Conservation (phyloP, 148 eudicot species). For the Silene uniflora region DNA sequence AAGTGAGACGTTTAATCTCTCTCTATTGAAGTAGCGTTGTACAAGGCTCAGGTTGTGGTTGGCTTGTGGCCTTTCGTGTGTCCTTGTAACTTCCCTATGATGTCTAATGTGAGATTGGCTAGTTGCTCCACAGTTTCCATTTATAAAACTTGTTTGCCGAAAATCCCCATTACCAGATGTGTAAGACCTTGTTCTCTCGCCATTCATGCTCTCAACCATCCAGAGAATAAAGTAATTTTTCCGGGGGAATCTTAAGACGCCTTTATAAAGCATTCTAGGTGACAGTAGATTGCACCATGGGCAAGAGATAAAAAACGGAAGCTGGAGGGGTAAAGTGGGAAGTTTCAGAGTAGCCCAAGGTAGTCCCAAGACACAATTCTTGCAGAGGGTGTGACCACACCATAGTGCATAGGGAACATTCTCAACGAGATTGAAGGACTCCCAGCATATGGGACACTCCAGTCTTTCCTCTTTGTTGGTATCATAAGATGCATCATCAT, state of each 20-base stretch:
- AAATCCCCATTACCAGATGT: slow-evolving; percentile 28
- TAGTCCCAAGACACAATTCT: slow-evolving; percentile 50
- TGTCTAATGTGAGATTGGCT: slow-evolving; percentile 21
- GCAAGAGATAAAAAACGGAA: slow-evolving; percentile 57
- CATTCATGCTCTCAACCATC: slow-evolving; percentile 70
- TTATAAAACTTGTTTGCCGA: slow-evolving; percentile 19
- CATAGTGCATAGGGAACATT: slow-evolving; percentile 60
- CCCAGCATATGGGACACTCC: slow-evolving; percentile 66
- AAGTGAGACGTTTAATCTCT: slow-evolving; percentile 40
- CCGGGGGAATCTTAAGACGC: slow-evolving; percentile 44
- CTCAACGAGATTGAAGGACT: slow-evolving; percentile 57
- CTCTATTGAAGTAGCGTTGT: slow-evolving; percentile 22
- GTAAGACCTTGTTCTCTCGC: slow-evolving; percentile 40
- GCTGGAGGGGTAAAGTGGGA: slow-evolving; percentile 53
- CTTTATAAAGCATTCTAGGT: slow-evolving; percentile 42
- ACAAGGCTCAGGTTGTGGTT: slow-evolving; percentile 12
- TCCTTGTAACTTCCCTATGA: slow-evolving; percentile 10
- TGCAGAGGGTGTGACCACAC: slow-evolving; percentile 67
- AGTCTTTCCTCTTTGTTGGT: slow-evolving; percentile 46
- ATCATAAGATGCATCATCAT: slow-evolving; percentile 47
- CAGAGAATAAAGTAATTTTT: slow-evolving; percentile 59
- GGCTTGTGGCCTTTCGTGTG: slow-evolving; percentile 21
- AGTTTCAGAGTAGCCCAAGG: slow-evolving; percentile 56
- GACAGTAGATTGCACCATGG: slow-evolving; percentile 61
- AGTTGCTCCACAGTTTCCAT: slow-evolving; percentile 16